A percentile compares a stretch with the other conserved stretches of the same genome.
These are phyloP conservation scores for Tulasnella sp. DNA, from an alignment of 768 basidiomycete genomes.

Conservation along the genomic window DNA sequence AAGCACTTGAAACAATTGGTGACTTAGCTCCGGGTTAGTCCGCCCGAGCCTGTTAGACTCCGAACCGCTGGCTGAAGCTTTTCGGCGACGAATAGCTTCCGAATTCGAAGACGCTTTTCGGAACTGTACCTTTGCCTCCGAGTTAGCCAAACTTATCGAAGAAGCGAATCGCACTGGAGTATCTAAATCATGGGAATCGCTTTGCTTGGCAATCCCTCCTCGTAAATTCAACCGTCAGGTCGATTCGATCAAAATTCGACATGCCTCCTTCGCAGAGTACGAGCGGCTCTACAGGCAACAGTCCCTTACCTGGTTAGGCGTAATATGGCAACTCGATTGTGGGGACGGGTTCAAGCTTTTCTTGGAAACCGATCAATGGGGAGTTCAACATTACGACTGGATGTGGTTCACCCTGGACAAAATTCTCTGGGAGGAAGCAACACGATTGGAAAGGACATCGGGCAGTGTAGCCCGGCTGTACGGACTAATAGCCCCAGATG, in stretches of 20 bases:
- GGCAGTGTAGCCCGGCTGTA: not conserved
- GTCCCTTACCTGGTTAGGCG: not conserved
- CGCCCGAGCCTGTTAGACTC: too few species aligned
- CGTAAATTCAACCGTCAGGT: not conserved
- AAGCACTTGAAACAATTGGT: not conserved
- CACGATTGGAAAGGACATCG: not conserved
- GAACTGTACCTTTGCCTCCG: not conserved
- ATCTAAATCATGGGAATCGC: not conserved
- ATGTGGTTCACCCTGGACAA: not conserved
- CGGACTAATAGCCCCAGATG: not conserved
- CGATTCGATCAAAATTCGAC: not conserved
- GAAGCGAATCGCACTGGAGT: not conserved
- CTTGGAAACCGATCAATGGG: not conserved
- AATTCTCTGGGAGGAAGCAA: not conserved
- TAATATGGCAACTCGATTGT: not conserved
- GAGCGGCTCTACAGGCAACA: not conserved
- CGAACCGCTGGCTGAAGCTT: not conserved
- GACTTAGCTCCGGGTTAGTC: not conserved
- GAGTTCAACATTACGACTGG: not conserved
- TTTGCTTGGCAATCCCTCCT: not conserved
- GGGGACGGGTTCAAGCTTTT: not conserved
- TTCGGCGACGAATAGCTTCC: not conserved
- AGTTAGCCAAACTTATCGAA: not conserved
- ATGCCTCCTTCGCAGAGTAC: not conserved
- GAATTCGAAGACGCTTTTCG: not conserved